These are phyloP conservation scores for Amanita subjunquillea DNA, from an alignment of 768 basidiomycete species.

Conservation along the genomic window DNA sequence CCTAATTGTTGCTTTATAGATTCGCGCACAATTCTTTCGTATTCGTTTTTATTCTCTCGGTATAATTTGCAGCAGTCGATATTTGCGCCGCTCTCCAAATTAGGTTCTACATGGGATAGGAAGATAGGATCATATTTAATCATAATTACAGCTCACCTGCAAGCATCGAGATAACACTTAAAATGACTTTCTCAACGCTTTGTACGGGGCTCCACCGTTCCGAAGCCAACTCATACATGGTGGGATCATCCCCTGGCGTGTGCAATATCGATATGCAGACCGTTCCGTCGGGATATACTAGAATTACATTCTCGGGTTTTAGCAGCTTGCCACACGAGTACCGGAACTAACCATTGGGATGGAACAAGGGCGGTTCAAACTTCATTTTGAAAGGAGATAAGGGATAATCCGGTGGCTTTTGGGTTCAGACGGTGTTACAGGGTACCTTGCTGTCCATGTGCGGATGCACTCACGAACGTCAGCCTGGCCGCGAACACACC, in stretches of 20 bases:
- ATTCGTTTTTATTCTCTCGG: slow-evolving; percentile 80
- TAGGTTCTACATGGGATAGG: slow-evolving; percentile 56
- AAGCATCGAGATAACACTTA: slow-evolving; percentile 95
- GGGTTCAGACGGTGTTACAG: slow-evolving; percentile 4
- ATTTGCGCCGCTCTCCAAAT: slow-evolving; percentile 95
- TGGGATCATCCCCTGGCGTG: slow-evolving; percentile 85
- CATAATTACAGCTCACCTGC: slow-evolving; percentile 48
- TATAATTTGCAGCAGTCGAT: slow-evolving; percentile 97
- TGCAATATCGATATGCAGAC: slow-evolving; percentile 99
- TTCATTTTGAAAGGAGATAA: slow-evolving; percentile 99
- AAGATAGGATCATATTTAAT: background rate
- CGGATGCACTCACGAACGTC: slow-evolving; percentile 67
- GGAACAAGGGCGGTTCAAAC: slow-evolving; percentile 94
- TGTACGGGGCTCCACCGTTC: slow-evolving; percentile 99
- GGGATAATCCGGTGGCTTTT: slow-evolving; percentile 86
- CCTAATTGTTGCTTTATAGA: slow-evolving; percentile 84
- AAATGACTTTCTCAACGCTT: slow-evolving; percentile 91
- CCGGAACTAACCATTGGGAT: slow-evolving; percentile 79
- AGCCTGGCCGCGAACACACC: slow-evolving; percentile 90
- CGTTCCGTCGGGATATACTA: slow-evolving; percentile 93
- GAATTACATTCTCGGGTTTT: background rate
- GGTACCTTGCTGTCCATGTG: slow-evolving; percentile 15
- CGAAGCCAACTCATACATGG: slow-evolving; percentile 89
- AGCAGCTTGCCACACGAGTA: background rate
- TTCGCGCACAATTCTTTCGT: slow-evolving; percentile 76